Percentiles rank a stretch among this genome's conserved stretches.
These are phyloP conservation scores for Scutellaria baicalensis DNA, from an alignment of 257 asterid genomes.

Conservation along the genomic window DNA sequence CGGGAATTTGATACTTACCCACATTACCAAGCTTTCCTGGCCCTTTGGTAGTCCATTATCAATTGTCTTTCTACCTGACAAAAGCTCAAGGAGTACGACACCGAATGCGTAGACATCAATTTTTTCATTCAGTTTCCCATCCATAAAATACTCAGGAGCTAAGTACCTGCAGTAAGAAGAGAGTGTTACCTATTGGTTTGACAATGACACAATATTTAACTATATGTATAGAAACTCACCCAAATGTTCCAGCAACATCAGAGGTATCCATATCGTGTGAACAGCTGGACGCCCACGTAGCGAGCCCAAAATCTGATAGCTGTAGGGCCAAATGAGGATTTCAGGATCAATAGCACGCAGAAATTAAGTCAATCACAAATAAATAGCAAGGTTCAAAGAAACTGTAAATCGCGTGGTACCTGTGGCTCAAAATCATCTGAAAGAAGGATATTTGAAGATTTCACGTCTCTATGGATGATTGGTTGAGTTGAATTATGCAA, in stretches of 20 bases:
- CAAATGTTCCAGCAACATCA: conserved; percentile 85
- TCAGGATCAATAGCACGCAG: not conserved
- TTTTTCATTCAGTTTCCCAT: conserved; percentile 61
- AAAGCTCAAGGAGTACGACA: conserved; percentile 81
- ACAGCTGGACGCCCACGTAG: conserved; percentile 58
- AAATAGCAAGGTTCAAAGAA: not conserved
- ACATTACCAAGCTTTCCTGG: conserved; percentile 66
- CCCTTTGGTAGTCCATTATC: conserved; percentile 53
- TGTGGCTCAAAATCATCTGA: conserved; percentile 68
- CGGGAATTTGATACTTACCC: conserved; percentile 46
- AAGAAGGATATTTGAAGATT: conserved; percentile 81
- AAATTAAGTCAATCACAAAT: not conserved
- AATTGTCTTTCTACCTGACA: conserved; percentile 79
- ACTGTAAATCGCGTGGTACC: conserved; percentile 30
- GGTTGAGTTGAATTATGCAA: conserved; percentile 54
- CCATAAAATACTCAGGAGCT: conserved; percentile 85
- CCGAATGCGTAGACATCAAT: conserved; percentile 84
- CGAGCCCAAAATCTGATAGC: conserved; percentile 87
- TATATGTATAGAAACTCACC: conserved; percentile 39
- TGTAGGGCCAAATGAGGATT: conserved; percentile 20
- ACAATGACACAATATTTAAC: not conserved
- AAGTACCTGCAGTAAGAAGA: conserved; percentile 52
- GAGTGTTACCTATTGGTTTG: not conserved
- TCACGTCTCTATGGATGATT: conserved; percentile 78
- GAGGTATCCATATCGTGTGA: conserved; percentile 42